Evolutionary conservation across 1,139 yeast species (phyloP).

Genomic region (Candida anutae): DNA sequence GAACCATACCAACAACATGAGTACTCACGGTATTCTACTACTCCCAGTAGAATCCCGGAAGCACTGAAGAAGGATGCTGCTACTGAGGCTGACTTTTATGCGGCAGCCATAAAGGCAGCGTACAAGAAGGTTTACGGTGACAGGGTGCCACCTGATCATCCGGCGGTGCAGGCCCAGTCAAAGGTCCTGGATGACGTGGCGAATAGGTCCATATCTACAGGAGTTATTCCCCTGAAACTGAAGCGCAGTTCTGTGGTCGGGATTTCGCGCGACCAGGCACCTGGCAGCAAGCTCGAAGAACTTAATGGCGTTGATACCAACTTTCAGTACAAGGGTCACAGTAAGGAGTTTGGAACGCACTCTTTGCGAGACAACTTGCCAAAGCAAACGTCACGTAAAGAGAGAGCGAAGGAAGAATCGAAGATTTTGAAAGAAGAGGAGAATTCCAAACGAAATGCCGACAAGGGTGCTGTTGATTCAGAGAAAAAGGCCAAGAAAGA

Average conservation of each 20-base stretch:
- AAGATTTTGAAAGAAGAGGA: conserved; percentile 12
- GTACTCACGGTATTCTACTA: background rate
- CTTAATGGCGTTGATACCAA: conserved; percentile 21
- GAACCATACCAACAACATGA: too few relatives aligned
- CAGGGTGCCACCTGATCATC: conserved; percentile 1
- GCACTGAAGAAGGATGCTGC: conserved; percentile 2
- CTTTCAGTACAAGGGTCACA: conserved; percentile 32
- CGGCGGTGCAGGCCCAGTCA: conserved; percentile 1
- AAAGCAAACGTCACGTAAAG: conserved; percentile 17
- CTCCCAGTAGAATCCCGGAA: background rate
- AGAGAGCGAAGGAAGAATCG: conserved; percentile 26
- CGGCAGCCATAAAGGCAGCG: conserved; percentile 35
- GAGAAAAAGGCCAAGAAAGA: conserved; percentile 5
- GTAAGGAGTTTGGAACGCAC: conserved; percentile 28
- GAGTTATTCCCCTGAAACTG: background rate
- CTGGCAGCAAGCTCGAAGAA: conserved; percentile 6
- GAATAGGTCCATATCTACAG: conserved; percentile 1
- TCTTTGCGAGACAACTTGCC: conserved; percentile 21
- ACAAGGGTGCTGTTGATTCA: conserved; percentile 7
- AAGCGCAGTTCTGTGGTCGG: background rate
- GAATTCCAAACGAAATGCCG: conserved; percentile 8
- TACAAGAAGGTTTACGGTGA: conserved; percentile 34
- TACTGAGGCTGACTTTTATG: conserved; percentile 16
- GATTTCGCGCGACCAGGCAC: conserved; percentile 3
- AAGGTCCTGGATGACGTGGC: background rate